phyloP scores from a whole-genome alignment of 768 basidiomycete genomes.

The Pleurotus tuoliensis region DNA sequence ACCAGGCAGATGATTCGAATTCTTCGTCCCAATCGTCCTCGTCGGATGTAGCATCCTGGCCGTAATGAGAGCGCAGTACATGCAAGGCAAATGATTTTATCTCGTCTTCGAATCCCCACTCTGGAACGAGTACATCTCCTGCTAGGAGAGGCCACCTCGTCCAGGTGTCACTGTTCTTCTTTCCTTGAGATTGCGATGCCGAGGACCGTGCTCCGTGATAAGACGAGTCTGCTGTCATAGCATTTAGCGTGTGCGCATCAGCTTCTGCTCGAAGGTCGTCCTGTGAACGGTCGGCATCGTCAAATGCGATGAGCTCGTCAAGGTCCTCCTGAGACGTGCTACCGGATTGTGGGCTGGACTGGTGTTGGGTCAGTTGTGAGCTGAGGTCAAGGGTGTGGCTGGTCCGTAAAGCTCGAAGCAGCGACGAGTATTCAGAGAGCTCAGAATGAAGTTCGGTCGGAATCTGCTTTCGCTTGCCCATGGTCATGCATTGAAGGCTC shows the following conservation, averaged over 20 bases:
- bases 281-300: slow-evolving; percentile 10
- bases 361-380: slow-evolving; percentile 37
- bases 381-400: slow-evolving; percentile 55
- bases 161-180: slow-evolving; percentile 46
- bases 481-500: no score
- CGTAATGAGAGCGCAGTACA: not conserved
- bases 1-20: slow-evolving; percentile 26
- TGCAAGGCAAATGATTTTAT: slow-evolving; percentile 41
- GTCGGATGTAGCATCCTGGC: slow-evolving; percentile 19
- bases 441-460: slow-evolving; percentile 58
- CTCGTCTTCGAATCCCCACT: slow-evolving; percentile 73
- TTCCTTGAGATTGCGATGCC: not conserved
- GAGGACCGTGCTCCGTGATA: not conserved
- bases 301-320: slow-evolving; percentile 17
- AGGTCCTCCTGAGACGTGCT: not conserved
- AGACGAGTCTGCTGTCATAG: slow-evolving; percentile 10
- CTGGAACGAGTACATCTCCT: slow-evolving; percentile 59
- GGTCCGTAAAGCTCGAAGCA: slow-evolving; percentile 62
- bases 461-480: slow-evolving; percentile 40
- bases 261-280: slow-evolving; percentile 12
- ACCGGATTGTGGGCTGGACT: slow-evolving; percentile 13
- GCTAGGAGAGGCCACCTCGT: slow-evolving; percentile 73
- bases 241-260: not conserved
- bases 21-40: slow-evolving; percentile 19
- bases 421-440: slow-evolving; percentile 61